These are phyloP conservation scores for Proliferodiscus dingleyae DNA, from an alignment of 2,329 filamentous ascomycete genomes.

Conservation along the genomic window DNA sequence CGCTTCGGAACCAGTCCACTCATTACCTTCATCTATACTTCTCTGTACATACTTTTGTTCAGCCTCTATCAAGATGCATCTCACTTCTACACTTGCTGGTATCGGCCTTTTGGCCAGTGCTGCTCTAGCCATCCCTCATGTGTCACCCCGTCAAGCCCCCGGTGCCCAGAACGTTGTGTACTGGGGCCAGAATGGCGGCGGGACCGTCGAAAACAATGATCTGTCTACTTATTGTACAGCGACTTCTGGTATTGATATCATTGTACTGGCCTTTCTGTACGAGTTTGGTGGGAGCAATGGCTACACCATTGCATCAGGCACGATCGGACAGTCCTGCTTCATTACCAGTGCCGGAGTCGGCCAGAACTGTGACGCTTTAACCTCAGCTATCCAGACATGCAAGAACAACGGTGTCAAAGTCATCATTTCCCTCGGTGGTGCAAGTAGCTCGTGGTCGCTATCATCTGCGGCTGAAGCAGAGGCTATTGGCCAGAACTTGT, in stretches of 20 bases:
- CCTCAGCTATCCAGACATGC: conserved; percentile 39
- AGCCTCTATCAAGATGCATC: conserved; percentile 6
- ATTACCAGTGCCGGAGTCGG: conserved; percentile 33
- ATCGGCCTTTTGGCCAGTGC: conserved; percentile 1
- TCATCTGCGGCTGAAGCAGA: conserved; percentile 35
- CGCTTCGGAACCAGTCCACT: too few species aligned
- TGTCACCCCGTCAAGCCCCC: conserved; percentile 8
- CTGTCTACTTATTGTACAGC: conserved; percentile 36
- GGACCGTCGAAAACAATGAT: conserved; percentile 25
- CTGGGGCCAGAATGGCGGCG: conserved; percentile 24
- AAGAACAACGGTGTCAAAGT: conserved; percentile 40
- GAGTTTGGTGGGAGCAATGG: conserved; percentile 35
- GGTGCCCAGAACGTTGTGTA: not conserved
- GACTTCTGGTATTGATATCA: conserved; percentile 37
- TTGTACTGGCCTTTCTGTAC: conserved; percentile 41
- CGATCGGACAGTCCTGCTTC: conserved; percentile 36
- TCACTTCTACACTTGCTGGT: conserved; percentile 2
- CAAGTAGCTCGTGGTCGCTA: conserved; percentile 33
- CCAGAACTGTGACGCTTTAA: conserved; percentile 36
- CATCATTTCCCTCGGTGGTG: conserved; percentile 42
- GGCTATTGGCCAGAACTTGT: conserved; percentile 39
- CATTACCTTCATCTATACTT: conserved; percentile 1
- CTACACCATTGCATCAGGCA: conserved; percentile 35
- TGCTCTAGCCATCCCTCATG: not conserved
- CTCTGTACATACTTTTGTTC: not conserved